Base-by-base conservation (phyloP, 202 grass and related monocot genomes). In the Tripidium arundinaceum region DNA sequence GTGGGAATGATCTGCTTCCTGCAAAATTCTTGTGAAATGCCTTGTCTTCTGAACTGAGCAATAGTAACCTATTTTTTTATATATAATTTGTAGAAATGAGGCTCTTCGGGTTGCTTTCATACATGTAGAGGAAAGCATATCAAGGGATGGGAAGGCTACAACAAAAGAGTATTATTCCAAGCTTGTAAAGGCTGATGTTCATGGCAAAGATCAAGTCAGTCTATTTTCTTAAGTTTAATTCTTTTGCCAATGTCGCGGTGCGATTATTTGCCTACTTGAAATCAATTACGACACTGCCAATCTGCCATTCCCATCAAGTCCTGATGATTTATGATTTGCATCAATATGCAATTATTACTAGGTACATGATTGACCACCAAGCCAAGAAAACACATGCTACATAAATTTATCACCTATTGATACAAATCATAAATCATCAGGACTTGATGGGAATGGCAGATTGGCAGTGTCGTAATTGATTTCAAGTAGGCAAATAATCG, bases 101-200 rank as follows among this genome's bases (percentile, higher is more conserved):
- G 92, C 92, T 69, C 90, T 98, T 82, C 85, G 95, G n/a, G 88
- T 98, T 74, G 95, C 95, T 79, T 98, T 98, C 84, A 98, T 98
- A 91, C 90, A 98, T 36, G 86, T 83, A 70, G 90, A 94, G 70
- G 95, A 95, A 61, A 63, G 8, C 52, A 38, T 77, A 67, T 70
- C 46, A 31, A 70, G 57, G 19, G 80, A 86, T 74, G 90, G 91
- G 2, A 63, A 25, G 27, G 11, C 71, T 40, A 73, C 62, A 62
- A 88, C 63, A 63, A 91, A 91, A 81, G 95, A 98, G 27, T 98
- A 91, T 65, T 91, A 91, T 79, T 94, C 92, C 33, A 98, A 98
- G 86, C 90, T 98, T 70, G 92, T 98, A 43, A 98, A 98, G 87
- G 86, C 95, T 47, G 90, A 98, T 79, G 86, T 91, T 89, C 86